Evolutionary conservation across 2,329 filamentous ascomycete genomes (phyloP).

Genomic region (Atkinsonella hypoxylon): DNA sequence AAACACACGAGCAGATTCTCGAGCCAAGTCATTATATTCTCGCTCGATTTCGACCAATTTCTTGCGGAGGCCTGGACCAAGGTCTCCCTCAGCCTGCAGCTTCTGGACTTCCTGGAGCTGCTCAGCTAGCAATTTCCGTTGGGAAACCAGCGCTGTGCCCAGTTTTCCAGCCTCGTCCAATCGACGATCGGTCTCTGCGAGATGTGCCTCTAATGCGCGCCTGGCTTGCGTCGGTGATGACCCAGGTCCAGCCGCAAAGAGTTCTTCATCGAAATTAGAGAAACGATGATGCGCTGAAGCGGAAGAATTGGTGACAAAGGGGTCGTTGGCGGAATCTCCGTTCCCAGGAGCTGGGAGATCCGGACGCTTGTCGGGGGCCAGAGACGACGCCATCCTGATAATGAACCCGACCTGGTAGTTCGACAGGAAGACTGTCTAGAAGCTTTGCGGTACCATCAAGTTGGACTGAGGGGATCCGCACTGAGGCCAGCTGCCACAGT

Average conservation of each 20-base stretch:
- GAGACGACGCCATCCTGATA: conserved; percentile 29
- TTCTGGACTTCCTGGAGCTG: conserved; percentile 76
- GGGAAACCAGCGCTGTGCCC: conserved; percentile 75
- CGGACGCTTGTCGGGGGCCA: conserved; percentile 27
- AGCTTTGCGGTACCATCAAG: conserved; percentile 5
- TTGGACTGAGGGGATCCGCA: not conserved
- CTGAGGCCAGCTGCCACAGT: not conserved
- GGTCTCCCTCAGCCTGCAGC: conserved; percentile 61
- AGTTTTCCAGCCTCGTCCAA: conserved; percentile 85
- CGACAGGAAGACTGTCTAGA: conserved; percentile 15
- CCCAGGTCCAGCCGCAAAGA: conserved; percentile 64
- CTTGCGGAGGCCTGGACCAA: conserved; percentile 70
- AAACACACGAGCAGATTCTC: conserved; percentile 80
- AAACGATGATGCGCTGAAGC: conserved; percentile 52
- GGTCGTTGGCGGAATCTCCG: conserved; percentile 34
- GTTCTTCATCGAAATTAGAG: conserved; percentile 69
- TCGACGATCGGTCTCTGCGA: conserved; percentile 82
- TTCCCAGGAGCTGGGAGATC: conserved; percentile 26
- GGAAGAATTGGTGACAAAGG: conserved; percentile 40
- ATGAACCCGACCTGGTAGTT: conserved; percentile 9
- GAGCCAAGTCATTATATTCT: conserved; percentile 88
- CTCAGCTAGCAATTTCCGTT: conserved; percentile 72
- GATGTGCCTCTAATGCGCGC: conserved; percentile 78
- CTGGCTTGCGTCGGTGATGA: conserved; percentile 79
- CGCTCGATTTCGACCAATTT: conserved; percentile 80